A percentile compares a stretch with the other conserved stretches of the same genome.
Conservation (phyloP, 108 stramenopile genomes). For the Cyclotella sp. region DNA sequence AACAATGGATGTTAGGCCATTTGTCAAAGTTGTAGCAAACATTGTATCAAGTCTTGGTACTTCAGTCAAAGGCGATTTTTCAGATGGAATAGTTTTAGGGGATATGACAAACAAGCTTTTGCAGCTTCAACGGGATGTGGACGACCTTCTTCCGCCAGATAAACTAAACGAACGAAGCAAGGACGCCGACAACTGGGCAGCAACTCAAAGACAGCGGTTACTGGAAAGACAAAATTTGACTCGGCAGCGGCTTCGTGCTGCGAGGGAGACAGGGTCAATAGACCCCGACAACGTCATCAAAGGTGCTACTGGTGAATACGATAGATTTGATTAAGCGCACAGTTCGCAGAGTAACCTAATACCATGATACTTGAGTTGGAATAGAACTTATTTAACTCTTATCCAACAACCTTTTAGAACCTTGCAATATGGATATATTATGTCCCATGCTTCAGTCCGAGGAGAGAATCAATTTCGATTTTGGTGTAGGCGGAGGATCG, state of each 20-base stretch:
- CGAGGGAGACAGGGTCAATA: slow-evolving; percentile 37
- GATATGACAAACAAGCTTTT: slow-evolving; percentile 87
- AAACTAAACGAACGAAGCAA: slow-evolving; percentile 72
- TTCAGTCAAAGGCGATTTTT: slow-evolving; percentile 74
- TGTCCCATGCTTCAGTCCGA: slow-evolving; percentile 11
- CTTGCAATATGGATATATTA: no score
- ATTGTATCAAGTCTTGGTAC: slow-evolving; percentile 83
- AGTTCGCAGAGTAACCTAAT: not conserved
- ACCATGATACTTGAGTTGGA: no score
- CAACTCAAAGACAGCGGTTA: slow-evolving; percentile 63
- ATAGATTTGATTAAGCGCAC: slow-evolving; percentile 40
- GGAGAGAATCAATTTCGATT: slow-evolving; percentile 74
- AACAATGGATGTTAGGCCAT: slow-evolving; percentile 88
- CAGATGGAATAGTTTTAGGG: slow-evolving; percentile 61
- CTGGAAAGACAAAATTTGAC: slow-evolving; percentile 69
- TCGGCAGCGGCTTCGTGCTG: slow-evolving; percentile 65
- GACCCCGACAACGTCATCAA: slow-evolving; percentile 45
- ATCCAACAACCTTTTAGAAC: no score
- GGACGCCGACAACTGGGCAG: slow-evolving; percentile 91
- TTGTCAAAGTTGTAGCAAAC: slow-evolving; percentile 88
- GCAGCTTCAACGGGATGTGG: slow-evolving; percentile 78
- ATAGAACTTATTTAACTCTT: no score
- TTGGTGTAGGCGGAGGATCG: slow-evolving; percentile 88
- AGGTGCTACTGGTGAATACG: slow-evolving; percentile 41
- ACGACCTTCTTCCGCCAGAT: slow-evolving; percentile 85